Conservation (phyloP, 2,329 filamentous ascomycete genomes). For the Ophiostoma angusticollis region DNA sequence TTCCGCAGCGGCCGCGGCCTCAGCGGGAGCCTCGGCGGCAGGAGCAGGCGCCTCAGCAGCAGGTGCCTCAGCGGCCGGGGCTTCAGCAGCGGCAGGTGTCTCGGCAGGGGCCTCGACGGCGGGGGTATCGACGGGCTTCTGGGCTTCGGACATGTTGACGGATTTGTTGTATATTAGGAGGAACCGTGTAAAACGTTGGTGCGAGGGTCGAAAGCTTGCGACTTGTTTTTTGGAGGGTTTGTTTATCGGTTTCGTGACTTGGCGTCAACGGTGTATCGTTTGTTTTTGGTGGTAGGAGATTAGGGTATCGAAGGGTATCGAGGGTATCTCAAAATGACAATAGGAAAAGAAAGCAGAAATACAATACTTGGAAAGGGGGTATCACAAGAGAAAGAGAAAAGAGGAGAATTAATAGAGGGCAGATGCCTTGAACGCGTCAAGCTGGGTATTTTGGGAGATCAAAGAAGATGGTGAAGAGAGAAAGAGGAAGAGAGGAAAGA, state of each 20-base stretch:
- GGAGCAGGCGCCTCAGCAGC: conserved; percentile 13
- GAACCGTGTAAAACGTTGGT: too few relatives aligned
- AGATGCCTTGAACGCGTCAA: conserved; percentile 23
- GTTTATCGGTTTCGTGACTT: not conserved
- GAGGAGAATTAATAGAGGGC: conserved; percentile 13
- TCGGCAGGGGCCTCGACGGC: conserved; percentile 19
- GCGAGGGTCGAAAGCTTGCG: not conserved
- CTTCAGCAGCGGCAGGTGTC: conserved; percentile 23
- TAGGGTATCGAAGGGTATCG: conserved; percentile 13
- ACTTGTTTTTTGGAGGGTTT: not conserved
- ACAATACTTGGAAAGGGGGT: conserved; percentile 17
- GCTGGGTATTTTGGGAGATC: conserved; percentile 10
- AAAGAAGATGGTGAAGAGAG: conserved; percentile 7
- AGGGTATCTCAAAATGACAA: conserved; percentile 20
- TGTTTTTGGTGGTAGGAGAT: too few relatives aligned
- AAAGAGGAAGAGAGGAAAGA: conserved; percentile 11
- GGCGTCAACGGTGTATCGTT: conserved; percentile 10
- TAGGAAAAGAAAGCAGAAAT: conserved; percentile 21
- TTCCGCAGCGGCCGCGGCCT: conserved; percentile 20
- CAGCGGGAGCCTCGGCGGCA: conserved; percentile 24
- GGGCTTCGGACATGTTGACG: conserved; percentile 57
- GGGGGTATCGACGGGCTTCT: conserved; percentile 54
- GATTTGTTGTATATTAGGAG: conserved; percentile 20
- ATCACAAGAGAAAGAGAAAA: conserved; percentile 22
- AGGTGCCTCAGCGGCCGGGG: conserved; percentile 10